Evolutionary conservation across 2,329 filamentous ascomycete genomes (phyloP).

Genomic region (Sporothrix curviconia): DNA sequence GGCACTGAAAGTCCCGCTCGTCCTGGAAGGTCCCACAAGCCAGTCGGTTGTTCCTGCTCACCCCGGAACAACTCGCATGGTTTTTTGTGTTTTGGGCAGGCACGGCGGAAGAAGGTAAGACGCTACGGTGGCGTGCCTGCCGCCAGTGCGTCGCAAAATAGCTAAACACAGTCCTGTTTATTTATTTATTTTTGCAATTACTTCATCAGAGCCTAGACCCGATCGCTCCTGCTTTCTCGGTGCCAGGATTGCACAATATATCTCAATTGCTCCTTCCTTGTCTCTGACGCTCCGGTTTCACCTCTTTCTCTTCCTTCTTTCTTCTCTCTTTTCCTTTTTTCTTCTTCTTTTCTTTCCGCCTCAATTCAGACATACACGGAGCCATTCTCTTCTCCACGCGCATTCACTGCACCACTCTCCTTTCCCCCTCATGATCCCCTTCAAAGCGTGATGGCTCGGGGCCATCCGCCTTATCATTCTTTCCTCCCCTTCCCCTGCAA

Average conservation of each 20-base stretch:
- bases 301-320: not conserved
- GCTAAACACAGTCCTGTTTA: not conserved
- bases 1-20: not conserved
- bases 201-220: not conserved
- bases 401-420: not conserved
- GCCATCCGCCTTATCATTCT: conserved; percentile 11
- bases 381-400: not conserved
- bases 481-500: not conserved
- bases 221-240: conserved; percentile 4
- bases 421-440: not conserved
- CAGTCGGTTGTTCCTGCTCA: not conserved
- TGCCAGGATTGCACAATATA: not conserved
- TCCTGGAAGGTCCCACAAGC: not conserved
- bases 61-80: not conserved
- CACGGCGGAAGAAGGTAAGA: not conserved
- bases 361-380: not conserved
- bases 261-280: not conserved
- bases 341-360: not conserved
- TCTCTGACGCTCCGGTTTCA: not conserved
- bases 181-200: not conserved
- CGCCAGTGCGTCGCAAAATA: not conserved
- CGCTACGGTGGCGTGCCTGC: not conserved
- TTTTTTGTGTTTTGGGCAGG: not conserved
- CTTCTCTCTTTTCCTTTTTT: not conserved
- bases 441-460: conserved; percentile 11